Base-by-base conservation (phyloP, 163 green algal genomes). In the Scenedesmus sp. region DNA sequence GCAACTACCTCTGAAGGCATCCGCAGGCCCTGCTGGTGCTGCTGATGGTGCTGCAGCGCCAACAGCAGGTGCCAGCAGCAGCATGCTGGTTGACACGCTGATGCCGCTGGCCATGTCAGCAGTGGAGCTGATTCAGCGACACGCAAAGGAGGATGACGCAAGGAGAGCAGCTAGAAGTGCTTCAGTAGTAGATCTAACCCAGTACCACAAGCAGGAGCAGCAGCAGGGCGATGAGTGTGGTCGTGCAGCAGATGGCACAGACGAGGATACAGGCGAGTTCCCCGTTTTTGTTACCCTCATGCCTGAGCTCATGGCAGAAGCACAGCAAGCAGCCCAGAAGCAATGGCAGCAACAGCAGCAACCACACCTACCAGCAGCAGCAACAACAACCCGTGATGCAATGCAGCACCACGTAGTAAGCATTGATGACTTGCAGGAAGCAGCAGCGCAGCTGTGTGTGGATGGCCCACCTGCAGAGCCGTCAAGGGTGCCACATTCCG, bases 251-350 rank as follows among this genome's bases (percentile, higher is more conserved):
- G 65, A 40, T 20, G 30, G 40, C 40, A 30, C 30, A 76, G 30
- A 37, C 40, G 65, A 37, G 0, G 30, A 37, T 16, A 20, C 65
- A 76, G 65, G 40, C 30, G 65, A 76, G 30, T 76, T 30, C 4
- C 81, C 81, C 18, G 81, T 86, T 30, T 59, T 86, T 40, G 46
- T 86, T 59, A 73, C 81, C 51, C 81, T 86, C 7, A 37, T 86
- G 40, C 42, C 79, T 26, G 79, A 65, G 79, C 33, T 85, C 6
- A 61, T 61, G 5, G 30, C 42, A 9, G 42, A 37, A 43, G 79
- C 42, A 59, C 79, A 61, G 79, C 42, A 37, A 40, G 46, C 18
- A 42, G 13, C 46, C 2, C 43, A 86, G 33, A 53, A 87, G 81
- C 81, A 49, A 49, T 53, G 18, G 44, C 44, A 78, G 82, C 51